Conservation (phyloP, 371 early-diverging fungal genomes). For the Mucor sp. region DNA sequence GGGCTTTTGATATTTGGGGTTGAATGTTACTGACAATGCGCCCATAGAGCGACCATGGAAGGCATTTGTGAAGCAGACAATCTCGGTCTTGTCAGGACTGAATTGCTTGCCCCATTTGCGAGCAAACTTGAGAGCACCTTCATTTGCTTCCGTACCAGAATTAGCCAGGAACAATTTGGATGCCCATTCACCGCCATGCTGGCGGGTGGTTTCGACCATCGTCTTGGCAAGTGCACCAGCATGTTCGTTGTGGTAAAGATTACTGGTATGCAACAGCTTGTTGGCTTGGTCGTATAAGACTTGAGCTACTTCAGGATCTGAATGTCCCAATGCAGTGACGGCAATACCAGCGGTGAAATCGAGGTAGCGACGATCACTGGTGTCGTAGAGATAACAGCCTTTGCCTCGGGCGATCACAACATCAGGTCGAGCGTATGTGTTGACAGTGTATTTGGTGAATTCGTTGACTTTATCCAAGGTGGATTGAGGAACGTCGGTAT, state of each 20-base stretch:
- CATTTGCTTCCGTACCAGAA: constrained; percentile 92
- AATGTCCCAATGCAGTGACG: constrained; percentile 88
- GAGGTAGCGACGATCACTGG: constrained; percentile 66
- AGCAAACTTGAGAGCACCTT: constrained; percentile 92
- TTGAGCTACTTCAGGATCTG: constrained; percentile 67
- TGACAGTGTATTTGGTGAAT: constrained; percentile 61
- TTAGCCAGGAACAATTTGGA: constrained; percentile 84
- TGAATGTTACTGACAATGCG: constrained; percentile 88
- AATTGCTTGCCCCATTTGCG: constrained; percentile 82
- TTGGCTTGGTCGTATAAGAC: constrained; percentile 79
- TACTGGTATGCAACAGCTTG: constrained; percentile 78
- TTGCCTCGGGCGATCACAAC: constrained; percentile 72
- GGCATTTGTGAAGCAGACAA: constrained; percentile 84
- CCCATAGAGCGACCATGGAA: constrained; percentile 97
- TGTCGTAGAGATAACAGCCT: constrained; percentile 76
- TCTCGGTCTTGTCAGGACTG: constrained; percentile 59
- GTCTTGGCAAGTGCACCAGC: constrained; percentile 73
- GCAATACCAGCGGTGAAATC: constrained; percentile 93
- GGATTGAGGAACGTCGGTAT: constrained; percentile 42
- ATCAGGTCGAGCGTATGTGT: constrained; percentile 69
- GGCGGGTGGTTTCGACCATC: constrained; percentile 62
- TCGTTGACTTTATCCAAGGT: constrained; percentile 45
- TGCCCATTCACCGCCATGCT: constrained; percentile 45
- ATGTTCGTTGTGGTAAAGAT: constrained; percentile 82
- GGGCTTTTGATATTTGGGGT: constrained; percentile 89